Conservation (phyloP, 345 rosid species). For the Luvunga scandens region DNA sequence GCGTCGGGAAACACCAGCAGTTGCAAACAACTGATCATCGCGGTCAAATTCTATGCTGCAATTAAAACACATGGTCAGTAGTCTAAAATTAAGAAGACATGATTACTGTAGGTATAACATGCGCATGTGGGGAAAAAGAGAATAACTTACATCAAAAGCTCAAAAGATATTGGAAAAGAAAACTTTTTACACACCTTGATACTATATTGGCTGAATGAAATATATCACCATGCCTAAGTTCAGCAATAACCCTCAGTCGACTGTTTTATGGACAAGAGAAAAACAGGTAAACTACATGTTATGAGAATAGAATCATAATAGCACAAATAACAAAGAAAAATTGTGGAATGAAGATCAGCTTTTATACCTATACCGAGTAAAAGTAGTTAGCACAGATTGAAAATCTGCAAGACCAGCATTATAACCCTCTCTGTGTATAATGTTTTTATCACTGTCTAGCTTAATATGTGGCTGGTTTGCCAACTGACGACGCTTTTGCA, state of each 20-base stretch:
- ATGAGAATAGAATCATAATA: conserved; percentile 10
- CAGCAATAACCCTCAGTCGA: conserved; percentile 94
- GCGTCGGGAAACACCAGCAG: conserved; percentile 96
- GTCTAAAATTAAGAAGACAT: conserved; percentile 13
- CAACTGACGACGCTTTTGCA: conserved; percentile 85
- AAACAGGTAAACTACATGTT: conserved; percentile 7
- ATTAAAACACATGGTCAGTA: conserved; percentile 8
- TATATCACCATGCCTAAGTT: conserved; percentile 87
- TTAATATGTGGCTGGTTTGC: conserved; percentile 54
- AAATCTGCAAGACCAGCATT: conserved; percentile 83
- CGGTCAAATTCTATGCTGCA: conserved; percentile 97
- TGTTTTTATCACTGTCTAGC: conserved; percentile 61
- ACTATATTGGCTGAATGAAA: conserved; percentile 99
- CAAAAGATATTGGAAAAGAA: neutral
- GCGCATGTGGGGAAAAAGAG: neutral
- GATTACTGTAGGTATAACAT: neutral
- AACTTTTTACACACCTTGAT: conserved; percentile 59
- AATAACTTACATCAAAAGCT: neutral
- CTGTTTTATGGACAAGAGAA: conserved; percentile 38
- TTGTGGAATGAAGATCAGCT: conserved; percentile 3
- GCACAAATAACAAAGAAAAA: neutral
- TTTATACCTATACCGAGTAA: conserved; percentile 82
- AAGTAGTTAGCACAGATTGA: conserved; percentile 80
- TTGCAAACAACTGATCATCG: conserved; percentile 96
- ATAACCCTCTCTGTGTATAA: conserved; percentile 76